Base-by-base conservation (phyloP, 2,329 filamentous ascomycete species). In the Beauveria varroae region DNA sequence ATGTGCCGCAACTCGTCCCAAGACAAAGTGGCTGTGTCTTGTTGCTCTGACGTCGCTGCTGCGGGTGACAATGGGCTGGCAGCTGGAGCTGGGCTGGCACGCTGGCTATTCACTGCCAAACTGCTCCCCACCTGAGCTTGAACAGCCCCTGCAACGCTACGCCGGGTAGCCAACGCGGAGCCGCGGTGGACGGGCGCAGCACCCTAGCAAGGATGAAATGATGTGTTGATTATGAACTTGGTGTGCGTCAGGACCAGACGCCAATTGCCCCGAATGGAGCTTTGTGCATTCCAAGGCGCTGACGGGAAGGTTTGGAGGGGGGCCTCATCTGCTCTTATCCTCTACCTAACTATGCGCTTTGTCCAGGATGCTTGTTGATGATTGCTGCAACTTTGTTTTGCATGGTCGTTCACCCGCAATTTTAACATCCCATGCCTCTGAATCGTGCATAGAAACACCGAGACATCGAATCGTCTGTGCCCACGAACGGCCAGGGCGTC, bases 121-220 rank as follows among this genome's bases (percentile, higher is more conserved):
- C 28, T 30, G 57, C 16, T 55, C 24, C 40, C 52, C 52, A 37
- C 22, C 24, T 22, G 20, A 26, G 51, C 20, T 28, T 34, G 26
- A 41, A 57, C 12, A 47, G 26, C 30, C 44, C 43, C 55, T 57
- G 44, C 22, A 57, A 50, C 44, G 18, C 55, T 49, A 30, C 30
- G 55, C 55, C 55, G 55, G 55, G 44, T 5, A 41, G 22, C 44
- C 44, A 57, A 50, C 55, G 55, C 44, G 55, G 55, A 57, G 55
- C 55, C 55, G 55, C 55, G 55, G 55, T 16, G 55, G 54, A 28
- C 54, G 54, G 20, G 55, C 41, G 44, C 43, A 57, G 20, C 30
- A 22, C 43, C 26, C 53, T 54, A 54, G 52, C 52, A 55, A 44
- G 40, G 52, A 46, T 56, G 22, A 46, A 37, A 44, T 46, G 41